phyloP scores from a whole-genome alignment of 148 eudicot genomes.

The Rhododendron griersonianum region DNA sequence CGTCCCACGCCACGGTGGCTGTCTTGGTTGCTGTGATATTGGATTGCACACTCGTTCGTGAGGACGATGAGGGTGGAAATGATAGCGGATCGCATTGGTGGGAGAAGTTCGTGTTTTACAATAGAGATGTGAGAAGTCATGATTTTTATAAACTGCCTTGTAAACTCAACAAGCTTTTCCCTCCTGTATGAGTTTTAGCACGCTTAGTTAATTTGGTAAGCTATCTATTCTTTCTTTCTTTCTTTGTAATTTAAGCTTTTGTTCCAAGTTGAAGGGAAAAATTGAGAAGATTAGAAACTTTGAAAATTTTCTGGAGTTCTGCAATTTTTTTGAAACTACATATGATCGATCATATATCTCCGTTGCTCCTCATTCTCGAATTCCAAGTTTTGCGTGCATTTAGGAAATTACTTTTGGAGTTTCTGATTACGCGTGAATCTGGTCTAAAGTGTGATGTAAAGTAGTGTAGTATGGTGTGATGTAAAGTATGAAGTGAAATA shows the following conservation, averaged over 20 bases:
- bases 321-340: neutral
- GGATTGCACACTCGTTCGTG: slow-evolving; percentile 46
- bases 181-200: slow-evolving; percentile 35
- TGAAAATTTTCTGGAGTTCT: neutral
- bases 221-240: neutral
- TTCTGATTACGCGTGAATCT: too few relatives aligned
- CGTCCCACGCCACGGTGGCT: slow-evolving; percentile 56
- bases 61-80: slow-evolving; percentile 35
- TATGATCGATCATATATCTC: neutral
- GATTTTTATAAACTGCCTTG: slow-evolving; percentile 72
- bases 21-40: slow-evolving; percentile 39
- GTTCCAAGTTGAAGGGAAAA: neutral
- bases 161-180: slow-evolving; percentile 54
- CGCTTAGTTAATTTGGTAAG: too few relatives aligned
- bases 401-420: neutral
- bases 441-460: neutral
- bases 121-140: slow-evolving; percentile 60
- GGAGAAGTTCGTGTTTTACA: slow-evolving; percentile 54
- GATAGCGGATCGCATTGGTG: slow-evolving; percentile 72
- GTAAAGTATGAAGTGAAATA: too few relatives aligned
- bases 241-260: neutral
- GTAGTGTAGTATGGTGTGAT: too few relatives aligned
- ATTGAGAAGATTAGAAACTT: neutral
- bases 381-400: neutral
- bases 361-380: neutral